Base-by-base conservation (phyloP, 345 rosid genomes). In the Citrus mangshanensis region DNA sequence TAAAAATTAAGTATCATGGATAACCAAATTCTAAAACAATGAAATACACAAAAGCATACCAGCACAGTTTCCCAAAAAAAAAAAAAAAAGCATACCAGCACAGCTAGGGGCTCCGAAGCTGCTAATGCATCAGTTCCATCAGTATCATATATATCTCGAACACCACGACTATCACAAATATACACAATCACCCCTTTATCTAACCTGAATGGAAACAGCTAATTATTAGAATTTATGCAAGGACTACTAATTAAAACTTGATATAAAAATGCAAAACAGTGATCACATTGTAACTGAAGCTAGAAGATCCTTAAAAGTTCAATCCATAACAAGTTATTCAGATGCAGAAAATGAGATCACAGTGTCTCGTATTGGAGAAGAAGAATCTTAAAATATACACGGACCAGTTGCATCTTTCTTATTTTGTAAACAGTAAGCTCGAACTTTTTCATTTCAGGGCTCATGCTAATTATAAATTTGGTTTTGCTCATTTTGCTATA, bases 111-210 rank as follows among this genome's bases (percentile, higher is more conserved):
- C 74, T 95, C 98, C 49, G 91, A 89, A 79, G 92, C 76, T 82
- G 95, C 97, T 71, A 89, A 72, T 21, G 94, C 93, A 85, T 78
- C 83, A 85, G 88, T 90, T 87, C 97, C 98, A 84, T 96, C 98
- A 19, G 97, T 88, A 77, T 93, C 99, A 77, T 93, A 93, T 78
- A 93, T 90, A 77, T 96, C 98, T 86, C 93, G 86, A 82, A 96
- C 87, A 61, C 99, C 98, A 67, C 88, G 87, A 62, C 90, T 91
- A 86, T 93, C 98, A 49, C 92, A 92, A 69, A 96, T 91, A 81
- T 93, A 96, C 68, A 94, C 99, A 71, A 96, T 91, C 76, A 95
- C 97, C 69, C 98, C 97, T 86, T 96, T 92, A 85, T 96, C 93
- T 83, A 96, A 86, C 99, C 99, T 96, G 93, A 78, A 79, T 35